Percentiles rank a stretch among this genome's conserved stretches.
Conservation (phyloP, 1,139 yeast genomes). For the Nakaseomyces bracarensis region DNA sequence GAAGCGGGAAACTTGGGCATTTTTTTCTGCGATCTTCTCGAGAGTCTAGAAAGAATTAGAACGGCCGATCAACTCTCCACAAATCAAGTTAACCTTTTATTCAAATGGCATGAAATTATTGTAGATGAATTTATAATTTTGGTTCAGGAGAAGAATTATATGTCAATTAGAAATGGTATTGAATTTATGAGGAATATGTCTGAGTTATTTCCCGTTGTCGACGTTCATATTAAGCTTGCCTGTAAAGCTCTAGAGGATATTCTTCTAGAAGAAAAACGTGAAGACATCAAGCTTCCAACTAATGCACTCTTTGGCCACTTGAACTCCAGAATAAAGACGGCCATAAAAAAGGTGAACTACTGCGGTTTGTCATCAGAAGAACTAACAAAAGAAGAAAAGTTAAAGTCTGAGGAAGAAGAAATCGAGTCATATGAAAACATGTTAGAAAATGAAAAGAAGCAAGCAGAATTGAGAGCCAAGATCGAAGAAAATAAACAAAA, state of each 20-base stretch:
- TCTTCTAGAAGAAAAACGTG: constrained; percentile 51
- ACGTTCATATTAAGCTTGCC: constrained; percentile 55
- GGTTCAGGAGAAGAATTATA: constrained; percentile 49
- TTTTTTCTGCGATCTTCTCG: constrained; percentile 54
- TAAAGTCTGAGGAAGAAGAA: constrained; percentile 22
- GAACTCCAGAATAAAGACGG: constrained; percentile 46
- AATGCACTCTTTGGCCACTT: constrained; percentile 70
- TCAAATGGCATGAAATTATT: background rate
- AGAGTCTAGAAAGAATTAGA: constrained; percentile 33
- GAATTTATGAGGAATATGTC: constrained; percentile 65
- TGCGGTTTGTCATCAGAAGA: constrained; percentile 36
- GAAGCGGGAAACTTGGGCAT: constrained; percentile 83
- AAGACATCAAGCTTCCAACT: constrained; percentile 73
- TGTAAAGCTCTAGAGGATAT: constrained; percentile 44
- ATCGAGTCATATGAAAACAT: constrained; percentile 22
- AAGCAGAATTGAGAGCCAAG: constrained; percentile 22
- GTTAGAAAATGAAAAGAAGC: constrained; percentile 29
- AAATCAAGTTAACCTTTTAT: constrained; percentile 34
- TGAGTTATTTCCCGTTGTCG: constrained; percentile 59
- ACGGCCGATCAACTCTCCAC: constrained; percentile 14
- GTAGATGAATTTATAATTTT: constrained; percentile 44
- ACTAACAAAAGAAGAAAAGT: constrained; percentile 22
- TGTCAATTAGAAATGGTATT: constrained; percentile 75
- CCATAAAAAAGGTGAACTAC: constrained; percentile 57
- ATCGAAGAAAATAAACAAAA: constrained; percentile 18